Percentiles rank a stretch among this genome's conserved stretches.
Evolutionary conservation across 805 yeast genomes (phyloP).

Genomic region (Crinitomyces ghanaensis): DNA sequence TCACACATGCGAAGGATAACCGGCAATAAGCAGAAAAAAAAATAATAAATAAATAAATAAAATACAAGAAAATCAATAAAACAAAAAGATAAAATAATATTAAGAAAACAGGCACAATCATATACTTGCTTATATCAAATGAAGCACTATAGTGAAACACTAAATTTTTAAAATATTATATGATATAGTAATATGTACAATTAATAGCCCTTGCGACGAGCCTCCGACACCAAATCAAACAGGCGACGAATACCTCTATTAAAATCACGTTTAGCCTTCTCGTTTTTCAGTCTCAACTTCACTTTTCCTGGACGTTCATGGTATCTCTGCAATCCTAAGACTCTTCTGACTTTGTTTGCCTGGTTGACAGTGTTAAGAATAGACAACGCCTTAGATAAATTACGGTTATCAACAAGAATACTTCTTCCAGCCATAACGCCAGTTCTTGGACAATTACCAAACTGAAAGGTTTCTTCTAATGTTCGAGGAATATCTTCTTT

Average conservation of each 20-base stretch:
- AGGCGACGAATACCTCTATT: slow-evolving; percentile 24
- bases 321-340: slow-evolving; percentile 19
- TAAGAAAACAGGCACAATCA: too few relatives aligned
- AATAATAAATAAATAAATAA: neutral
- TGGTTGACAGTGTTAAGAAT: slow-evolving; percentile 20
- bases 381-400: slow-evolving; percentile 18
- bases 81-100: too few relatives aligned
- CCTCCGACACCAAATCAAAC: slow-evolving; percentile 26
- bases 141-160: too few relatives aligned
- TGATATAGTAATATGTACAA: too few relatives aligned
- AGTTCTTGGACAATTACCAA: slow-evolving; percentile 26
- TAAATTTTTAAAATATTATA: too few relatives aligned
- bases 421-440: slow-evolving; percentile 26
- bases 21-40: neutral
- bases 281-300: slow-evolving; percentile 20
- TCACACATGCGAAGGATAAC: neutral
- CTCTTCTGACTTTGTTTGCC: slow-evolving; percentile 20
- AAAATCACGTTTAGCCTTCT: slow-evolving; percentile 23
- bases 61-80: too few relatives aligned
- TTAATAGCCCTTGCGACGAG: slow-evolving; percentile 21
- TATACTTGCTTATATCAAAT: too few relatives aligned
- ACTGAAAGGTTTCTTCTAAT: too few relatives aligned
- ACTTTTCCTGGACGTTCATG: slow-evolving; percentile 28
- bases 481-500: too few relatives aligned
- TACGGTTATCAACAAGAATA: slow-evolving; percentile 16